Evolutionary conservation across 176 grass and related monocot genomes (phyloP).

Genomic region (Rhynchospora pubera): DNA sequence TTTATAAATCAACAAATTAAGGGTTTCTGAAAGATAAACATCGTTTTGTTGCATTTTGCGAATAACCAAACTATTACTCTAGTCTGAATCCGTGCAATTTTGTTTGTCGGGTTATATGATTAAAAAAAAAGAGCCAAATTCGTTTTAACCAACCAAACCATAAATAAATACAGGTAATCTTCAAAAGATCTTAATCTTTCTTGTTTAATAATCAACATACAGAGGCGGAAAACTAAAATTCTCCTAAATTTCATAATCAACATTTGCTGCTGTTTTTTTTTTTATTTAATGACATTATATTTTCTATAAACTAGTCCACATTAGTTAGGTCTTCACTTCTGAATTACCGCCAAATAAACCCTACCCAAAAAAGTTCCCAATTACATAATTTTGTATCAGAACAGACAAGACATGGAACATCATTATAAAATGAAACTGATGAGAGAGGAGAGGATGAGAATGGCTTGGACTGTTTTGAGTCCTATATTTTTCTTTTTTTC

Average conservation of each 20-base stretch:
- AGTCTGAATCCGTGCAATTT: background rate
- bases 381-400: constrained; percentile 10
- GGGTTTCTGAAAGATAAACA: background rate
- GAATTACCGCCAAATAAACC: background rate
- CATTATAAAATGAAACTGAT: background rate
- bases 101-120: background rate
- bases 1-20: background rate
- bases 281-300: background rate
- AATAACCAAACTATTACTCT: background rate
- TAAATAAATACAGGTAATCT: background rate
- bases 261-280: background rate
- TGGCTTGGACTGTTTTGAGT: background rate
- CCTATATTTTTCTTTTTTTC: background rate
- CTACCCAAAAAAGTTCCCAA: background rate
- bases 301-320: background rate
- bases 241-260: background rate
- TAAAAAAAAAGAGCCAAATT: background rate
- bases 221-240: background rate
- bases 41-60: background rate
- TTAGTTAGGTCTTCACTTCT: background rate
- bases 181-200: background rate
- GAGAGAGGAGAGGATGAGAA: background rate
- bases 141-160: background rate
- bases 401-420: constrained; percentile 13
- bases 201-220: background rate